These are phyloP conservation scores for Trifolium pratense DNA, from an alignment of 306 rosid species.

Conservation along the genomic window DNA sequence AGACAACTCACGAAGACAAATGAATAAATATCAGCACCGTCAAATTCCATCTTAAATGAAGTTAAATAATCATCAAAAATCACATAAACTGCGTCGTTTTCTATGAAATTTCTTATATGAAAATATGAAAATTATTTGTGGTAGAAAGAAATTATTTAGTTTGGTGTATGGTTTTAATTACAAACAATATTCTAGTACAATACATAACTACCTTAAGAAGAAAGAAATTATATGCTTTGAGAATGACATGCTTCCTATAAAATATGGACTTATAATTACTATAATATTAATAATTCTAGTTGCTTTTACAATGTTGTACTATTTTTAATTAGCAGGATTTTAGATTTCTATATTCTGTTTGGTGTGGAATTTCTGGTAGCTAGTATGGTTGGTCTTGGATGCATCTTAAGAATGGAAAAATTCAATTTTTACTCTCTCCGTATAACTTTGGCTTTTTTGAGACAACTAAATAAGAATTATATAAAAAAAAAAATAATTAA, in stretches of 20 bases:
- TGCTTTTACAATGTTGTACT: neutral
- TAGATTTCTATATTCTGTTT: no score
- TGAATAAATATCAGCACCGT: no score
- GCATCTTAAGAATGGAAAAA: neutral
- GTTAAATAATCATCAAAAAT: no score
- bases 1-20: no score
- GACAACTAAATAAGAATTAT: no score
- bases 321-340: neutral
- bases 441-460: no score
- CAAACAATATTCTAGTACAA: neutral
- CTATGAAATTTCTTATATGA: neutral
- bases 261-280: neutral
- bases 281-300: neutral
- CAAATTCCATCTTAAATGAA: no score
- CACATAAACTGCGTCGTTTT: neutral
- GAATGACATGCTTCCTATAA: neutral
- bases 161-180: constrained; percentile 17
- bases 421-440: no score
- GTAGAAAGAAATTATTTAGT: neutral
- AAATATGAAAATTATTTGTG: neutral
- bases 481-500: no score
- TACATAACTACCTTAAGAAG: neutral
- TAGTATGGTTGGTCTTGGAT: neutral
- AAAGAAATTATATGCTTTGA: neutral
- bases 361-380: neutral